phyloP scores from a whole-genome alignment of 164 flowering plant genomes.

The Aristolochia contorta region DNA sequence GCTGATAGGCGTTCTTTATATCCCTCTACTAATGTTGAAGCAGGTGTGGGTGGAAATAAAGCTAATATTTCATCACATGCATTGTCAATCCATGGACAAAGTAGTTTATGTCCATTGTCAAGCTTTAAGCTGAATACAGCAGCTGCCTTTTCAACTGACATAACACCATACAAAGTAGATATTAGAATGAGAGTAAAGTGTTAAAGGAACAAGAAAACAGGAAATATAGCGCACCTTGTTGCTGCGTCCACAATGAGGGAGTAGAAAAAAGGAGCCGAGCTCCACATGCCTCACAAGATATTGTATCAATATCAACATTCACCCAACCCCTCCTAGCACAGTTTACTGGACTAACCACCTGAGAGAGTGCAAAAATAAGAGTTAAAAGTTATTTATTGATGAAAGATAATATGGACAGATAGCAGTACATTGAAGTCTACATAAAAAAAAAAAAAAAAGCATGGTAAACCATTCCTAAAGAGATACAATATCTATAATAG shows the following conservation, averaged over 20 bases:
- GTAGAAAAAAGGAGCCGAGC: slow-evolving; percentile 84
- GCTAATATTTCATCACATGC: slow-evolving; percentile 70
- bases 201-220: neutral
- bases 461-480: no score
- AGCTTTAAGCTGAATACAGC: slow-evolving; percentile 88
- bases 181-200: neutral
- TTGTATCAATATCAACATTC: slow-evolving; percentile 74
- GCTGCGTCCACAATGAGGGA: slow-evolving; percentile 71
- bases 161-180: neutral
- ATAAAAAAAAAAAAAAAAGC: slow-evolving; percentile 1
- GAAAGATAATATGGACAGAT: neutral
- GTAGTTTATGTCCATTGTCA: slow-evolving; percentile 73
- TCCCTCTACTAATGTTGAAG: slow-evolving; percentile 48
- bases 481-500: no score
- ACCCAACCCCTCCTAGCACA: slow-evolving; percentile 98
- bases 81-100: slow-evolving; percentile 91
- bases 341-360: slow-evolving; percentile 81
- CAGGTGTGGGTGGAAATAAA: slow-evolving; percentile 60
- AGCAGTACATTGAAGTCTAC: neutral
- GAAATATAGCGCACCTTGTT: slow-evolving; percentile 54
- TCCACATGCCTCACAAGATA: slow-evolving; percentile 87
- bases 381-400: neutral
- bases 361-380: slow-evolving; percentile 6
- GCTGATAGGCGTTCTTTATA: slow-evolving; percentile 45
- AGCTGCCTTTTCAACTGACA: slow-evolving; percentile 89